Evolutionary conservation across 2,329 filamentous ascomycete species (phyloP), one percentile per base, ranked within the genome.

Genomic region (Leptographium wingfieldii): DNA sequence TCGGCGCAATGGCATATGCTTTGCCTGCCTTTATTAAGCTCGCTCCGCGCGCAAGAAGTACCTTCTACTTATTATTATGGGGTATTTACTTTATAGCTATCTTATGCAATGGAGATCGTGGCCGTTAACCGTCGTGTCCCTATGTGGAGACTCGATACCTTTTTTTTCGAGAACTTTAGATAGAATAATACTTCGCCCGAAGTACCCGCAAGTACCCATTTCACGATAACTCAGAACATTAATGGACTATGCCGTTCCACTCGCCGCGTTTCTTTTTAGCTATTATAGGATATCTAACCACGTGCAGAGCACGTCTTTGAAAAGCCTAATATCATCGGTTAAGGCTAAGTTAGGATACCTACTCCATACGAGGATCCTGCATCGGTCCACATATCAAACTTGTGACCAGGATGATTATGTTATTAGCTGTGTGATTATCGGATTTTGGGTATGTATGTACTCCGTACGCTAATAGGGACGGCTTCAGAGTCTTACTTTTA

Each of bases 81-180:
- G 54, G 54, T 43, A 55, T 25, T 40, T 55, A 27, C 35, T n/a
- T 43, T 19, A 55, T 40, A n/a, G 33, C 33, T 55, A 7, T 40
- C 33, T 46, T 35, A 57, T 57, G 49, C 46, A 53, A 40, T 53
- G 56, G 48, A 58, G 49, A 58, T 40, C 46, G 31, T 57, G 55
- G 38, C 43, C 55, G 27, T 57, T 29, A 43, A 40, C 55, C 55
- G 25, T 35, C 12, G 40, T 16, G 27, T n/a, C 43, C 38, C 55
- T 22, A 56, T 57, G 55, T 57, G 55, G 55, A 57, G 55, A 57
- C 40, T 25, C 16, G 29, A 48, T 43, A 22, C 35, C 31, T 22
- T 33, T 6, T 22, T 33, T 6, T 48, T 33, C 6, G 19, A 48
- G 27, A 14, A n/a, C n/a, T 43, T 25, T 49, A 49, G 55, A 56